Base-by-base conservation (phyloP, 352 stramenopile genomes). In the Pythium grandisporangium region DNA sequence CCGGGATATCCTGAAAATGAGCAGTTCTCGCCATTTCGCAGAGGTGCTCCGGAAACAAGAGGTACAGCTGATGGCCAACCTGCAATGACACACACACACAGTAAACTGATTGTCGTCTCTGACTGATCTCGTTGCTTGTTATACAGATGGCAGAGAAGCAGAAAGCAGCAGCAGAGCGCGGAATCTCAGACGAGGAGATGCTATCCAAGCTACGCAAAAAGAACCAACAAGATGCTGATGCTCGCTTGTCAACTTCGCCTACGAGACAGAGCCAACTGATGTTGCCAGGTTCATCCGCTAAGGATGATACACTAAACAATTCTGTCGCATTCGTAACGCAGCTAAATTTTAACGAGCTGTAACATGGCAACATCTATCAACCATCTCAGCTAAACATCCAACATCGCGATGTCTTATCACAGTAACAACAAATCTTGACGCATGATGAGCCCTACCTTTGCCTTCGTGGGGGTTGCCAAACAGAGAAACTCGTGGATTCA, bases 1-100 rank as follows among this genome's bases (percentile, higher is more conserved):
- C 8, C 70, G 78, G 8, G 68, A 86, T 40, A 88, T 92, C 40
- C 71, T 92, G 39, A 92, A 92, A 65, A 85, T 87, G 69, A 89
- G 73, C 58, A 92, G 78, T 58, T 84, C 70, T 11, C 66, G 78
- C 10, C 76, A 88, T 36, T 89, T 78, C 32, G 67, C 78, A 16
- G 76, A 92, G 42, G 66, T 89, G 24, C 77, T 84, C 21, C 76
- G 78, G 19, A 92, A 84, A 54, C 77, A 82, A 65, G 78, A 90
- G 74, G 77, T 89, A 24, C 14, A 45, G 21, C 24, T n/a, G n/a
- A n/a, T n/a, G n/a, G n/a, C n/a, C n/a, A n/a, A n/a, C n/a, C n/a
- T n/a, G n/a, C n/a, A n/a, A n/a, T n/a, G n/a, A n/a, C n/a, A n/a
- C n/a, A n/a, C n/a, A n/a, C n/a, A n/a, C n/a, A n/a, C n/a, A n/a